Evolutionary conservation across 2,329 filamentous ascomycete species (phyloP).

Genomic region (Xylariaceae sp.): DNA sequence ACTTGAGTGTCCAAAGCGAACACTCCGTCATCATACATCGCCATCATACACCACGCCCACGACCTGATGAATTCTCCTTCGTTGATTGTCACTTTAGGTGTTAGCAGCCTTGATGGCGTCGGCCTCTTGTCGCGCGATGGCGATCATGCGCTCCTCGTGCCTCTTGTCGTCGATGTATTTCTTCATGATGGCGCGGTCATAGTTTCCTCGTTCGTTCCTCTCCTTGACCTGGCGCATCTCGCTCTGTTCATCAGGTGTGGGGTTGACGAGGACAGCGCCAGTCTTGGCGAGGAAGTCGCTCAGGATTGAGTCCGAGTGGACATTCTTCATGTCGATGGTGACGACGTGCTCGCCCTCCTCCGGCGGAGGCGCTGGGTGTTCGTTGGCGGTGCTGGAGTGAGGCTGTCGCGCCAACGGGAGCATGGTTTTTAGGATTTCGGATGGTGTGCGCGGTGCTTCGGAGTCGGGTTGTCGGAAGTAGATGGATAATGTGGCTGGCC

Average conservation of each 20-base stretch:
- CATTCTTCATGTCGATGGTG: slow-evolving; percentile 62
- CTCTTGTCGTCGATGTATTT: slow-evolving; percentile 56
- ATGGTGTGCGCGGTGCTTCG: slow-evolving; percentile 11
- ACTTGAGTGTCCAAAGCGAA: not conserved
- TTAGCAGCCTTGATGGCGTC: slow-evolving; percentile 41
- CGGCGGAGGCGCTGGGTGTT: slow-evolving; percentile 48
- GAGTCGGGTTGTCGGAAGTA: slow-evolving; percentile 51
- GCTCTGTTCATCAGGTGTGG: slow-evolving; percentile 58
- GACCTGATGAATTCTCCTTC: not conserved
- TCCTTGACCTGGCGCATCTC: slow-evolving; percentile 59
- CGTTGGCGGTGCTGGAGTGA: slow-evolving; percentile 46
- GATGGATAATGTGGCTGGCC: slow-evolving; percentile 61
- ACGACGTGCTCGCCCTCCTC: slow-evolving; percentile 49
- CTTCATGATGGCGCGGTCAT: slow-evolving; percentile 53
- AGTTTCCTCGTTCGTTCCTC: slow-evolving; percentile 46
- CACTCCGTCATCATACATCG: not conserved
- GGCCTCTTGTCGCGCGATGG: slow-evolving; percentile 51
- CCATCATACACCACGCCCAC: slow-evolving; percentile 1
- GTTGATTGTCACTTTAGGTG: slow-evolving; percentile 17
- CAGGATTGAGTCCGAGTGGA: slow-evolving; percentile 61
- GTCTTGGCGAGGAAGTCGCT: slow-evolving; percentile 61
- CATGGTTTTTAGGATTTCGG: slow-evolving; percentile 20
- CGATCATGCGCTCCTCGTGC: slow-evolving; percentile 59
- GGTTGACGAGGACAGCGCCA: slow-evolving; percentile 54
- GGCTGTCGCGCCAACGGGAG: slow-evolving; percentile 38